Percentiles rank a stretch among this genome's conserved stretches.
phyloP scores from a whole-genome alignment of 192 early-diverging fungal species.

The Powellomyces hirtus region DNA sequence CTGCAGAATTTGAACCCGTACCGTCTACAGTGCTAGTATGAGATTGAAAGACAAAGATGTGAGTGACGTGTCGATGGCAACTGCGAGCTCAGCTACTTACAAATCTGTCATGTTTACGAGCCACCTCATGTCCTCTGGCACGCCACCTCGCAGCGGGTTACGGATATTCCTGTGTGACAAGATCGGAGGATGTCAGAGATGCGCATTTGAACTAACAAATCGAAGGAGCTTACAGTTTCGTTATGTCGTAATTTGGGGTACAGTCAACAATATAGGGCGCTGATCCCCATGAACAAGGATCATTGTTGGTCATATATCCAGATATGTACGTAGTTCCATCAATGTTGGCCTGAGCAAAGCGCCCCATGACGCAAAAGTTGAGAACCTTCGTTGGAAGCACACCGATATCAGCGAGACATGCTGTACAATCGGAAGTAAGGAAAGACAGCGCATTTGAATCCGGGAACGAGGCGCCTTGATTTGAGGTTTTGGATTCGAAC shows the following conservation, averaged over 20 bases:
- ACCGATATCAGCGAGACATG: constrained; percentile 10
- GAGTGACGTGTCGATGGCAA: background rate
- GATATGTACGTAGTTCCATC: background rate
- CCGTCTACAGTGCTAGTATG: background rate
- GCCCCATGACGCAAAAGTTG: constrained; percentile 16
- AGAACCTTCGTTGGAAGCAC: background rate
- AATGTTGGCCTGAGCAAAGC: background rate
- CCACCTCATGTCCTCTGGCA: background rate
- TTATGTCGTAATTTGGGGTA: background rate
- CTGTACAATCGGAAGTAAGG: background rate
- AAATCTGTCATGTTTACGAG: background rate
- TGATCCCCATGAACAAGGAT: background rate
- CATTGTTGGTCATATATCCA: background rate
- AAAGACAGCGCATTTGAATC: background rate
- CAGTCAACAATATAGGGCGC: background rate
- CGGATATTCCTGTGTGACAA: background rate
- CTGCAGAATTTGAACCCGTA: background rate
- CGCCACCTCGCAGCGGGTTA: background rate
- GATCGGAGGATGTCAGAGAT: background rate
- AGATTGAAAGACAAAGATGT: background rate
- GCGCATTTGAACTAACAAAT: background rate
- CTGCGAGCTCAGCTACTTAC: background rate
- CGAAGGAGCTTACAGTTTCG: background rate
- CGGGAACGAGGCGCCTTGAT: background rate
- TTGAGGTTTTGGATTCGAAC: background rate